Conservation (phyloP, 164 flowering plant genomes). For the Berberis vulgaris region DNA sequence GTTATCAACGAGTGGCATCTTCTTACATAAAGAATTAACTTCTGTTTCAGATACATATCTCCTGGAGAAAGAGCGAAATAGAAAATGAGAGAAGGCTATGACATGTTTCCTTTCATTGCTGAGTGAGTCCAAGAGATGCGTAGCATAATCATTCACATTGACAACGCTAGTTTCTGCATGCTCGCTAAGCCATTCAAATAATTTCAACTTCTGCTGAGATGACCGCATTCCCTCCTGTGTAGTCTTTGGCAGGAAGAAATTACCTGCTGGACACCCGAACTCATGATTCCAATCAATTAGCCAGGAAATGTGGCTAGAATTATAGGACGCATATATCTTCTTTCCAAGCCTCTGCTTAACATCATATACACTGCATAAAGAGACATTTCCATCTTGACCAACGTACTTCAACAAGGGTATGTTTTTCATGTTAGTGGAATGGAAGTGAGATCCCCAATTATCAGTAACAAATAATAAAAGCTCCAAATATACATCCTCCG, state of each 20-base stretch:
- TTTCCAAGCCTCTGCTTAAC: conserved; percentile 3
- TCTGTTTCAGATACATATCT: conserved; percentile 13
- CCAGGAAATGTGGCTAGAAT: conserved; percentile 24
- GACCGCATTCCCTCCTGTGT: conserved; percentile 23
- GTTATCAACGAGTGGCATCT: conserved; percentile 39
- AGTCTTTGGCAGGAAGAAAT: conserved; percentile 25
- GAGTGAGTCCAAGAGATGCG: conserved; percentile 4
- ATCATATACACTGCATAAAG: conserved; percentile 9
- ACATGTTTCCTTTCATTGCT: conserved; percentile 14
- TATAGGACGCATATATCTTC: conserved; percentile 11
- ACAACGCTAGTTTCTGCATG: conserved; percentile 11
- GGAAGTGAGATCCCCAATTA: conserved; percentile 6
- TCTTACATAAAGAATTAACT: conserved; percentile 17
- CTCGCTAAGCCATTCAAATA: conserved; percentile 29
- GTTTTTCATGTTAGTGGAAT: conserved; percentile 2
- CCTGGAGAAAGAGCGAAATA: conserved; percentile 29
- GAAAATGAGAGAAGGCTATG: conserved; percentile 33
- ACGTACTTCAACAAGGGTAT: conserved; percentile 11
- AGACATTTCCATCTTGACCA: conserved; percentile 5
- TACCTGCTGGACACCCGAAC: conserved; percentile 12
- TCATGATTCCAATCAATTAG: conserved; percentile 41
- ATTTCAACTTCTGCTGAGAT: conserved; percentile 5
- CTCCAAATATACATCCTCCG: conserved; percentile 12
- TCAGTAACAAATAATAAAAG: conserved; percentile 10
- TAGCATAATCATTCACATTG: conserved; percentile 24